Percentiles rank a stretch among this genome's conserved stretches.
phyloP scores from a whole-genome alignment of 2,329 filamentous ascomycete genomes.

The Colletotrichum chlorophyti region DNA sequence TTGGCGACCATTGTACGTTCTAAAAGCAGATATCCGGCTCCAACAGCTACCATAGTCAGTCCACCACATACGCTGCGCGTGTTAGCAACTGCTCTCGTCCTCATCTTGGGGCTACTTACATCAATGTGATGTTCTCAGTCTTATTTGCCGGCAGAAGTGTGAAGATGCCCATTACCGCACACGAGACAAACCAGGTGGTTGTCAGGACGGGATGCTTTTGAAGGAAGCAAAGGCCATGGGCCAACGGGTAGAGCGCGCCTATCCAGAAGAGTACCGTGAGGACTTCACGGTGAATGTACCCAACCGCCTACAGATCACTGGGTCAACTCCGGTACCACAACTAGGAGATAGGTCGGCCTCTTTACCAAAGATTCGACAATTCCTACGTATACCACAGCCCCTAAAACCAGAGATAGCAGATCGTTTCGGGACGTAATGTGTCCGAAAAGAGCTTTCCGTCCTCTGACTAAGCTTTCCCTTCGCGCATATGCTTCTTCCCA shows the following conservation, averaged over 20 bases:
- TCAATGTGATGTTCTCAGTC: constrained; percentile 74
- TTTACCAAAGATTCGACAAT: constrained; percentile 79
- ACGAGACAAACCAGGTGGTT: constrained; percentile 77
- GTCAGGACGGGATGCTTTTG: constrained; percentile 68
- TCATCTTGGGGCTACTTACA: constrained; percentile 59
- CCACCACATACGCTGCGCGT: constrained; percentile 73
- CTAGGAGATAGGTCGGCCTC: not conserved
- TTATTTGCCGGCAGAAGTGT: constrained; percentile 90
- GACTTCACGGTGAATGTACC: constrained; percentile 89
- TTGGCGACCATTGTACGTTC: constrained; percentile 61
- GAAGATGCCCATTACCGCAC: constrained; percentile 85
- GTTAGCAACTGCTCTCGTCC: not conserved
- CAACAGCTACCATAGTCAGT: constrained; percentile 76
- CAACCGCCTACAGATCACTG: constrained; percentile 73
- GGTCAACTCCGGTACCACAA: constrained; percentile 25
- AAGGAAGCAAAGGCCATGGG: constrained; percentile 78
- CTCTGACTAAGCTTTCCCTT: constrained; percentile 71
- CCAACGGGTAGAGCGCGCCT: constrained; percentile 78
- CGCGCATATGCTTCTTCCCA: constrained; percentile 95
- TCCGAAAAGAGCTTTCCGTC: constrained; percentile 71
- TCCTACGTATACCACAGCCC: constrained; percentile 71
- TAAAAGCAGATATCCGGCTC: constrained; percentile 79
- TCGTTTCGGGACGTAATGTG: constrained; percentile 69
- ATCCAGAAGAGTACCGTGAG: constrained; percentile 82
- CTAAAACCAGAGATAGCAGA: constrained; percentile 65